These are phyloP conservation scores for Acer campestre DNA, from an alignment of 345 rosid genomes.

Conservation along the genomic window DNA sequence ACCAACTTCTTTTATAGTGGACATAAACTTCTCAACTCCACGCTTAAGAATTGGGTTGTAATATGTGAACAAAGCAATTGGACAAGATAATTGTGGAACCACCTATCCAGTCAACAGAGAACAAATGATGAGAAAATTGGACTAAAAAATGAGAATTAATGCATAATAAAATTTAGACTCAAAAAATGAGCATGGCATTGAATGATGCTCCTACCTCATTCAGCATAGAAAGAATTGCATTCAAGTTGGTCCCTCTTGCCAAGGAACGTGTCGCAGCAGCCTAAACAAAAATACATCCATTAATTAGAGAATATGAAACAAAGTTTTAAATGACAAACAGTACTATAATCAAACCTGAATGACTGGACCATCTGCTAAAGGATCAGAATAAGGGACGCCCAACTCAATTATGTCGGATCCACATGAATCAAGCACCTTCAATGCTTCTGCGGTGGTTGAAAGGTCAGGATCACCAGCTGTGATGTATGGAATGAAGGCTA, in stretches of 20 bases:
- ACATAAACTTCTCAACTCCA: constrained; percentile 73
- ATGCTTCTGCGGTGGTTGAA: constrained; percentile 84
- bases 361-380: constrained; percentile 91
- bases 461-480: constrained; percentile 99
- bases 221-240: constrained; percentile 67
- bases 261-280: constrained; percentile 91
- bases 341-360: constrained; percentile 64
- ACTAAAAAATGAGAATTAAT: not conserved
- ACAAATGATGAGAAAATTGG: constrained; percentile 1
- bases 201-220: constrained; percentile 56
- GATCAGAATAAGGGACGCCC: constrained; percentile 92
- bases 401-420: constrained; percentile 85
- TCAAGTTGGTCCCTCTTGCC: constrained; percentile 76
- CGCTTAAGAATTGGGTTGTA: constrained; percentile 83
- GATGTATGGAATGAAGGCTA: constrained; percentile 84
- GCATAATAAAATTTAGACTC: not conserved
- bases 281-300: constrained; percentile 38
- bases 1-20: constrained; percentile 60
- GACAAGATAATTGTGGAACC: constrained; percentile 76
- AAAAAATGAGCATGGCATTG: not conserved
- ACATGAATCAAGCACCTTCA: constrained; percentile 74
- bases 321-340: not conserved
- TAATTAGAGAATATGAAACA: constrained; percentile 10
- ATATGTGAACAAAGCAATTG: constrained; percentile 79
- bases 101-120: constrained; percentile 47